Evolutionary conservation across 1,284 basidiomycete species (phyloP).

Genomic region (Spongispora temasekensis): DNA sequence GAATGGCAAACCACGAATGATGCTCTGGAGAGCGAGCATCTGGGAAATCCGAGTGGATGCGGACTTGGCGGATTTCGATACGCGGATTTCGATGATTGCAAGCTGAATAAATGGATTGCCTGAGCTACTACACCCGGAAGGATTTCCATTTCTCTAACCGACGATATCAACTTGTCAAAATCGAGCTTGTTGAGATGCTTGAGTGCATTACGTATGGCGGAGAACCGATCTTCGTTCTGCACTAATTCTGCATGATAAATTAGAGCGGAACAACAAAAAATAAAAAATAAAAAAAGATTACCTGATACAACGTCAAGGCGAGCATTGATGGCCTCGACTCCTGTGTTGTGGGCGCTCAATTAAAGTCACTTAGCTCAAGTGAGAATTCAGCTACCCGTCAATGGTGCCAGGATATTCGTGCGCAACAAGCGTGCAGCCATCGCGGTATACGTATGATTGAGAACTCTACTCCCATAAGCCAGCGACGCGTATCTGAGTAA

Average conservation of each 20-base stretch:
- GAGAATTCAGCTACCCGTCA: conserved; percentile 54
- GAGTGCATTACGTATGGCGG: conserved; percentile 66
- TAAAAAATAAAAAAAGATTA: conserved; percentile 20
- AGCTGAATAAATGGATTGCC: conserved; percentile 45
- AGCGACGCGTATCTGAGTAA: too few relatives aligned
- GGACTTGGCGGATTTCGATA: conserved; percentile 54
- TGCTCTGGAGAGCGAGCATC: conserved; percentile 72
- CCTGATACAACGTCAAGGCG: conserved; percentile 86
- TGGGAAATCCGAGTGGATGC: conserved; percentile 73
- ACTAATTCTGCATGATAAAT: conserved; percentile 62
- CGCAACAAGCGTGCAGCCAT: conserved; percentile 84
- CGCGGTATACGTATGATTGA: conserved; percentile 85
- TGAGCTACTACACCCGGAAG: neutral
- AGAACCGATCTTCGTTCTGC: conserved; percentile 73
- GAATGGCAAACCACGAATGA: conserved; percentile 65
- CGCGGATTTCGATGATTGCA: conserved; percentile 58
- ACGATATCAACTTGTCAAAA: conserved; percentile 83
- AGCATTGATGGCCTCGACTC: conserved; percentile 63
- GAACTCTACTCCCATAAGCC: conserved; percentile 43
- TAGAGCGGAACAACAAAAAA: neutral
- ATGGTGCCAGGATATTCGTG: conserved; percentile 81
- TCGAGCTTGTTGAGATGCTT: conserved; percentile 78
- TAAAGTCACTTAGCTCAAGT: neutral
- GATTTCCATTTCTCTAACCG: conserved; percentile 43
- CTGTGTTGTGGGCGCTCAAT: neutral